These are phyloP conservation scores for Murraya koenigii DNA, from an alignment of 345 rosid species.

Conservation along the genomic window DNA sequence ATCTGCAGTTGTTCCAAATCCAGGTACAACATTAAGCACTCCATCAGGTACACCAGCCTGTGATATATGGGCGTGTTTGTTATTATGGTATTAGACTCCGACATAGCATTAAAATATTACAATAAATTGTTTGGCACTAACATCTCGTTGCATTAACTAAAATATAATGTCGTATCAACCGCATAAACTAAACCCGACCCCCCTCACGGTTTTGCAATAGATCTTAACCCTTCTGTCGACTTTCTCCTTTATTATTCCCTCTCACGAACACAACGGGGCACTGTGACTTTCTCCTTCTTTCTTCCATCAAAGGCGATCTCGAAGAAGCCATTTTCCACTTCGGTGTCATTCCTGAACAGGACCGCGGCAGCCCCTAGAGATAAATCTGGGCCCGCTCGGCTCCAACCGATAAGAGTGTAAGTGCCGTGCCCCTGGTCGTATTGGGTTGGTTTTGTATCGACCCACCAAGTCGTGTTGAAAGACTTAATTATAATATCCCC, in stretches of 20 bases:
- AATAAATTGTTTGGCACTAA: too few species aligned
- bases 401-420: conserved; percentile 89
- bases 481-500: conserved; percentile 58
- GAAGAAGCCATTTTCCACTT: conserved; percentile 84
- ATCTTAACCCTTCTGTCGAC: too few species aligned
- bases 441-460: conserved; percentile 84
- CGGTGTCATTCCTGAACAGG: conserved; percentile 77
- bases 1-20: conserved; percentile 74
- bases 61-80: too few species aligned
- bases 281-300: too few species aligned
- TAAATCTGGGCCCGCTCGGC: conserved; percentile 94
- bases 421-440: conserved; percentile 91
- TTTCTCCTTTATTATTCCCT: too few species aligned
- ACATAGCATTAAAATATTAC: too few species aligned
- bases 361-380: conserved; percentile 62
- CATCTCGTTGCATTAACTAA: too few species aligned
- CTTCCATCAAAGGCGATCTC: conserved; percentile 85
- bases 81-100: too few species aligned
- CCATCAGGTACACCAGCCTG: conserved; percentile 90
- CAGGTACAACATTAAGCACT: conserved; percentile 74
- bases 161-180: too few species aligned
- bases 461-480: conserved; percentile 80
- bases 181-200: too few species aligned
- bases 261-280: too few species aligned
- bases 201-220: too few species aligned